Base-by-base conservation (phyloP, 2,329 filamentous ascomycete species). In the Pseudocercospora macadamiae region DNA sequence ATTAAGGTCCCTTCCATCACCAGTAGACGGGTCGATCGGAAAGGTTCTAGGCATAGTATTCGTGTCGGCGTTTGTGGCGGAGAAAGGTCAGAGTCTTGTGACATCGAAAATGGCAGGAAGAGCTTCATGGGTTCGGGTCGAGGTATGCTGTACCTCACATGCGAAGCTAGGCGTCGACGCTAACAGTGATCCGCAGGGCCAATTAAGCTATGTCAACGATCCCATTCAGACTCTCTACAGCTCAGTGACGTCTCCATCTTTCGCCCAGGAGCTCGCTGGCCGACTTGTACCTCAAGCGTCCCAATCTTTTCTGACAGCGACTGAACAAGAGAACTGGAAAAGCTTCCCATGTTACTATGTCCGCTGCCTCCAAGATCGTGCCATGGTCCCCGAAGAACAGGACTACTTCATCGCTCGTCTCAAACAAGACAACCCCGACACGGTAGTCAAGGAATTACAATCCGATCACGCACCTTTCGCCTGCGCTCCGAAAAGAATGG, bases 1-100 rank as follows among this genome's bases (percentile, higher is more conserved):
- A 2, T 37, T 66, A 4, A 55, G 51, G 7, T 45, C 60, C 1
- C 26, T 66, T 2, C 54, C 57, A 4, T 32, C 51, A 19, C 8
- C 55, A 21, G 51, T 42, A 16, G 14, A 51, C 19, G 52, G 45
- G 16, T 54, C 23, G 9, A 19, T 18, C 3, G 62, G 62, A 3
- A 55, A 45, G 21, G 47, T 66, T n/a, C 45, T 62, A 2, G 58
- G 59, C 2, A 62, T 65, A 4, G 61, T 66, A 45, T 66, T 63
- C 51, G 59, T 66, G 8, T 61, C 64, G 9, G 63, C 64, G 1
- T 65, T 66, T 37, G 59, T 66, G 1, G 56, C 57, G 16, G 62
- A 64, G 47, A 54, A 51, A 30, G 60, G 57, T 7, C 60, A 62
- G 28, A 54, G 39, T 21, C 55, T 64, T 2, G 48, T 64, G 8